Evolutionary conservation across 2,329 filamentous ascomycete genomes (phyloP).

Genomic region (Fusarium nisikadoi): DNA sequence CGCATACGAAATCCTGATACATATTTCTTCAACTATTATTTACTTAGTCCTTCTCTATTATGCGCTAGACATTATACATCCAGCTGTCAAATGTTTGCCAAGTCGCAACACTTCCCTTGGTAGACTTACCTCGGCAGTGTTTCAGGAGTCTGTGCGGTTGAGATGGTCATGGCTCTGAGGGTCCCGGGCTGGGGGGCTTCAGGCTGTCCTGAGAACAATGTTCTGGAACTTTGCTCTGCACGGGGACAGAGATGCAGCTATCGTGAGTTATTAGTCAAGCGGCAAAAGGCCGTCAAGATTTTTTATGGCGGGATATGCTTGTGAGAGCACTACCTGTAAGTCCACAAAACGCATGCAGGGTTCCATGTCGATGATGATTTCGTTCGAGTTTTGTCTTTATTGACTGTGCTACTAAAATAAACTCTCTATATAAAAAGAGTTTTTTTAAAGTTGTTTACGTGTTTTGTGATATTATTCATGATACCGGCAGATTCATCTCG

Average conservation of each 20-base stretch:
- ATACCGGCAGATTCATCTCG: not conserved
- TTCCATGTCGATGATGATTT: conserved; percentile 10
- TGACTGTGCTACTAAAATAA: not conserved
- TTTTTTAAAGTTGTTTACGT: not conserved
- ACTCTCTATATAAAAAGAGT: not conserved
- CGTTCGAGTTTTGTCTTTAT: conserved; percentile 21
- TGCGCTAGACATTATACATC: conserved; percentile 6
- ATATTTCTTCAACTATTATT: not conserved
- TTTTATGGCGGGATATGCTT: not conserved
- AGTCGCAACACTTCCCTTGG: conserved; percentile 18
- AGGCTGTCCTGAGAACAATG: conserved; percentile 17
- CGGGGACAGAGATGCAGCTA: conserved; percentile 2
- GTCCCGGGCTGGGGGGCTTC: conserved; percentile 7
- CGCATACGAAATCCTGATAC: not conserved
- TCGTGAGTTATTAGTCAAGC: not conserved
- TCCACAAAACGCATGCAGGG: conserved; percentile 5
- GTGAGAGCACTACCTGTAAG: not conserved
- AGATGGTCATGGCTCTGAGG: conserved; percentile 14
- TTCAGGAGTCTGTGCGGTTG: conserved; percentile 29
- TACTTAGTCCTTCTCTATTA: not conserved
- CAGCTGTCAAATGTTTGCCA: conserved; percentile 24
- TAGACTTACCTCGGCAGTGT: conserved; percentile 18
- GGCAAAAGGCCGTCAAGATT: not conserved
- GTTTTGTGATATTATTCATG: not conserved
- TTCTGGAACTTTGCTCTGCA: conserved; percentile 25